phyloP scores from a whole-genome alignment of 164 flowering plant genomes.

The Chimonanthus salicifolius region DNA sequence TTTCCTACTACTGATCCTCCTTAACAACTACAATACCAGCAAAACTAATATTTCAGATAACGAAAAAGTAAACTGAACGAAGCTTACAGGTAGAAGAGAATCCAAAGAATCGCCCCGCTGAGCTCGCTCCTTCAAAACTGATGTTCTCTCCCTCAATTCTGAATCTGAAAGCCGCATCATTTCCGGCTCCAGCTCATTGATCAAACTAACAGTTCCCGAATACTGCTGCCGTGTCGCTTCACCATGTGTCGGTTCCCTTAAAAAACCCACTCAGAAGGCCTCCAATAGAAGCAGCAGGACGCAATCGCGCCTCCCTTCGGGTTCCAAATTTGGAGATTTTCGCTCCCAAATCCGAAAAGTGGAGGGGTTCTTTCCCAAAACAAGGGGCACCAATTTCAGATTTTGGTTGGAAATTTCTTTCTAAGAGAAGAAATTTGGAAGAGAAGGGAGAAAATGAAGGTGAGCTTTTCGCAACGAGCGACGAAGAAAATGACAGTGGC shows the following conservation, averaged over 20 bases:
- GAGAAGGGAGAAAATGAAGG: slow-evolving; percentile 10
- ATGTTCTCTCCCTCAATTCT: slow-evolving; percentile 63
- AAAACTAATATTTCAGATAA: neutral
- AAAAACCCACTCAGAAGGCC: slow-evolving; percentile 74
- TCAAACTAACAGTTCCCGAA: slow-evolving; percentile 39
- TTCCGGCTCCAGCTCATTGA: slow-evolving; percentile 57
- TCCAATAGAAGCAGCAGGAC: slow-evolving; percentile 37
- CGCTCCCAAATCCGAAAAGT: slow-evolving; percentile 2
- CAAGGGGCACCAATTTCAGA: slow-evolving; percentile 13
- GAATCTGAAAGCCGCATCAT: slow-evolving; percentile 57
- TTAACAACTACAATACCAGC: neutral
- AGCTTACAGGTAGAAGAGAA: slow-evolving; percentile 76
- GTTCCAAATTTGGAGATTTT: slow-evolving; percentile 14
- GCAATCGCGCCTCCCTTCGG: slow-evolving; percentile 12
- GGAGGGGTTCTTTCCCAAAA: slow-evolving; percentile 12
- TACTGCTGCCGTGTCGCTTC: slow-evolving; percentile 74
- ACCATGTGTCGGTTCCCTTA: slow-evolving; percentile 71
- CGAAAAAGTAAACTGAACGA: neutral
- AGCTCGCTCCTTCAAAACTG: slow-evolving; percentile 51
- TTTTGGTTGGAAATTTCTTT: slow-evolving; percentile 13
- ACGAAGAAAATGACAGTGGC: slow-evolving; percentile 12
- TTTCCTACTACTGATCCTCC: neutral
- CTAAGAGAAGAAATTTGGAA: slow-evolving; percentile 11
- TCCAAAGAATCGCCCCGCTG: slow-evolving; percentile 67
- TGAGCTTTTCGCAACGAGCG: slow-evolving; percentile 7